Evolutionary conservation across 805 yeast species (phyloP).

Genomic region (Starmerella bombi): DNA sequence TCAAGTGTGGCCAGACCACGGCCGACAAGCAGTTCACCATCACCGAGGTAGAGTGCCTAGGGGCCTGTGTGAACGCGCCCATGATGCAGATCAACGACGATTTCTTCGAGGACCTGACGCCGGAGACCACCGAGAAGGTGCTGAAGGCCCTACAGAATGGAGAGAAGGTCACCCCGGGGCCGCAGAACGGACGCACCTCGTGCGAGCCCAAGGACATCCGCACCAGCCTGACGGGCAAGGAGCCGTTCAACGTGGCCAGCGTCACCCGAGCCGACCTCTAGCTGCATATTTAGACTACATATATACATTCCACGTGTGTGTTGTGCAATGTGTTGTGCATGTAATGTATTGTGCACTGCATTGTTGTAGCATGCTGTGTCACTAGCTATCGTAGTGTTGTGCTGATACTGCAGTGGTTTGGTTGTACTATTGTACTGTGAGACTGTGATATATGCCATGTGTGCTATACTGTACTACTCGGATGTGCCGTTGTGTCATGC

Average conservation of each 20-base stretch:
- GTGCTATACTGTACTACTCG: too few relatives aligned
- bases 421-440: too few relatives aligned
- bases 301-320: too few relatives aligned
- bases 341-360: too few relatives aligned
- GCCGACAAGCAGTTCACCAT: slow-evolving; percentile 61
- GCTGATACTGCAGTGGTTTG: too few relatives aligned
- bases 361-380: too few relatives aligned
- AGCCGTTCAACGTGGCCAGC: slow-evolving; percentile 56
- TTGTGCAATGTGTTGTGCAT: too few relatives aligned
- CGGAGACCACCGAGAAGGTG: slow-evolving; percentile 46
- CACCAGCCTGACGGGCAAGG: slow-evolving; percentile 44
- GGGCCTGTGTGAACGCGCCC: slow-evolving; percentile 87
- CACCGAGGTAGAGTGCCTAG: slow-evolving; percentile 81
- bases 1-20: slow-evolving; percentile 69
- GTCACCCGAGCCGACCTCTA: slow-evolving; percentile 62
- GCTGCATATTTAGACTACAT: background rate
- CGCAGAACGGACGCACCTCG: slow-evolving; percentile 48
- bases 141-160: slow-evolving; percentile 55
- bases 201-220: slow-evolving; percentile 71
- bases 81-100: slow-evolving; percentile 78
- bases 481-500: too few relatives aligned
- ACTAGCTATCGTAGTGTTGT: too few relatives aligned
- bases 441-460: too few relatives aligned
- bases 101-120: slow-evolving; percentile 67
- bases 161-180: slow-evolving; percentile 51